Evolutionary conservation across 1,139 yeast genomes (phyloP), one percentile per base, ranked within the genome.

Genomic region (Scheffersomyces lignicola): DNA sequence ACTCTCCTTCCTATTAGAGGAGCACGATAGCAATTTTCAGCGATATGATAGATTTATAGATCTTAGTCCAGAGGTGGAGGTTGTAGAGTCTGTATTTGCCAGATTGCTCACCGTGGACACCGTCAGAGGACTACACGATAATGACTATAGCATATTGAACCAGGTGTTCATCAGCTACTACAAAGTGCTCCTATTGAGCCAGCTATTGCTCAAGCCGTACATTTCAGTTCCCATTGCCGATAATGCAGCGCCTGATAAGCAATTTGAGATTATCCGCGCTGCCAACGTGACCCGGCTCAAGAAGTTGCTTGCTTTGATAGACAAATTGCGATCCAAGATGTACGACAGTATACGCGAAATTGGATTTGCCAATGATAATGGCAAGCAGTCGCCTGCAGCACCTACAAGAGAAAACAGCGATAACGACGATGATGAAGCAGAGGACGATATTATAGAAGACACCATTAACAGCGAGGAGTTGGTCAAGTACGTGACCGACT

Each of bases 151-250:
- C 2, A 21, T 36, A 15, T 32, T 37, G 2, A 41, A 36, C 22
- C 24, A 29, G 13, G 17, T 42, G 1, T 35, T 40, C 37, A 12
- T 24, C 17, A 29, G 14, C n/a, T 49, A 51, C 33, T 43, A 37
- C 21, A 37, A 34, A 18, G 31, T 47, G n/a, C 37, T 50, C 24
- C 33, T 50, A 2, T 30, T 51, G 15, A 36, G 37, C 6, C 41
- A 15, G 10, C 13, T 26, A 6, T 10, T 26, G 5, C 13, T 26
- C 6, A 11, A 21, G 18, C 18, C 29, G 11, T 26, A 15, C 11
- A 15, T 15, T 10, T 5, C 14, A 10, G 16, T 14, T n/a, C 9
- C 10, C 9, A 20, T 20, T 20, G 23, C 10, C 9, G 23, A 20
- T 20, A n/a, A 8, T 8, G n/a, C 8, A 20, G 8, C 16, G 7